Evolutionary conservation across 495 filamentous ascomycete species (phyloP), one percentile per base, ranked within the genome.

Genomic region (Massariosphaeria phaeospora): DNA sequence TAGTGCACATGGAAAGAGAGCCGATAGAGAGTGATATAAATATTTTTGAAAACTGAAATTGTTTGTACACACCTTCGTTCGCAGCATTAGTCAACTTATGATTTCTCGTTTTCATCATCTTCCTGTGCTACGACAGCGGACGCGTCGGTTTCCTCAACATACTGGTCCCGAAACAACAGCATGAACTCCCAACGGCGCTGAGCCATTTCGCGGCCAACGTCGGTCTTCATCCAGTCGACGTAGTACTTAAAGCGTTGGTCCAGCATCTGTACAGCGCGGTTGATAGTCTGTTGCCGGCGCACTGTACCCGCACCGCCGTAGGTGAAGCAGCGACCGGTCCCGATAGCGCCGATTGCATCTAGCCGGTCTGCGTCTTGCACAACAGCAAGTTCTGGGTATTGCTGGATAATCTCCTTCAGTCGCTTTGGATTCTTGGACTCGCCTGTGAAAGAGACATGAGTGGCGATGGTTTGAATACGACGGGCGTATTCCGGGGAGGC

Each of bases 341-440:
- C 90, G 44, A 95, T 75, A 1, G 86, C 86, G 0, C 90, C 90
- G 58, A 95, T 78, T 1, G 90, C 87, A 76, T 96, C 90, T 33
- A 96, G 71, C 6, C 90, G 76, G 71, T 96, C 90, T 1, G 90
- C 90, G 69, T 95, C 90, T 68, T 95, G 90, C 11, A 95, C 89
- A 38, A 94, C 76, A 0, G 75, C 88, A 2, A 95, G 70, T 69
- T 96, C 90, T 0, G 82, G 85, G 63, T 84, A 72, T 25, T 72
- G 43, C 7, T 66, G 55, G 10, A 91, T 70, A 8, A 89, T 66
- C 1, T 85, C 76, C 26, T 63, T 62, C n/a, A n/a, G n/a, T n/a
- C n/a, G n/a, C 2, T 60, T 60, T 31, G 62, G 57, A 27, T 68
- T 46, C 54, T 78, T 76, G 51, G 74, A 70, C 62, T 95, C 90